phyloP scores from a whole-genome alignment of 306 rosid genomes.

The Ziziphus jujuba region DNA sequence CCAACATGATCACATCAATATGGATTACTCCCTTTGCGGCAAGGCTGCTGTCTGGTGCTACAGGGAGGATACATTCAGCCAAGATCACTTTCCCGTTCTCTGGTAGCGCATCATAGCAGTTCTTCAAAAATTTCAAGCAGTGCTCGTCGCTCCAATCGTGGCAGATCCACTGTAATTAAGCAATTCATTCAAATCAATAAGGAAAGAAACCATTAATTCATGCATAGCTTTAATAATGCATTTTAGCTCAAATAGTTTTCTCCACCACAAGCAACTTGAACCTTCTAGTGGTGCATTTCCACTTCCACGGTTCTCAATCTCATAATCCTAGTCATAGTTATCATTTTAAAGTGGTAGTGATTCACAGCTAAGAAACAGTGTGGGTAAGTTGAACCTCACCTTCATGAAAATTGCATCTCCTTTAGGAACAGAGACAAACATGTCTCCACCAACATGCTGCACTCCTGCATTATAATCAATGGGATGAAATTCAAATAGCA shows the following conservation, averaged over 20 bases:
- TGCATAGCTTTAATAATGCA: background rate
- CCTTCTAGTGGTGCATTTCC: too few species aligned
- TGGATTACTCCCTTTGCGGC: slow-evolving; percentile 77
- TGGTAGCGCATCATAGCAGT: slow-evolving; percentile 75
- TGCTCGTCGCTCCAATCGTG: slow-evolving; percentile 97
- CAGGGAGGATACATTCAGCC: slow-evolving; percentile 90
- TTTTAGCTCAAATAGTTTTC: too few species aligned
- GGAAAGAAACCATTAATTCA: background rate
- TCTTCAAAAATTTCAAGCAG: slow-evolving; percentile 76
- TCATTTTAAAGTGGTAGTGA: too few species aligned
- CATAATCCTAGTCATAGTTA: too few species aligned
- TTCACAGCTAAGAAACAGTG: background rate
- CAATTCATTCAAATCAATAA: background rate
- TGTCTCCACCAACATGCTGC: slow-evolving; percentile 93
- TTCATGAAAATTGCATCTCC: slow-evolving; percentile 94
- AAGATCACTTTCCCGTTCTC: slow-evolving; percentile 83
- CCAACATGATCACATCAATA: slow-evolving; percentile 81
- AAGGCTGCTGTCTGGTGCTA: slow-evolving; percentile 73
- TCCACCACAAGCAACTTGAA: too few species aligned
- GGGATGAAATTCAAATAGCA: background rate
- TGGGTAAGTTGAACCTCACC: slow-evolving; percentile 29
- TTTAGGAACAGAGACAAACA: slow-evolving; percentile 82
- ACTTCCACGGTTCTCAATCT: too few species aligned
- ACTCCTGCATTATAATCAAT: slow-evolving; percentile 54
- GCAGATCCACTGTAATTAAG: slow-evolving; percentile 62